phyloP scores from a whole-genome alignment of 768 basidiomycete species.

The Porphyrellus cyaneotinctus region DNA sequence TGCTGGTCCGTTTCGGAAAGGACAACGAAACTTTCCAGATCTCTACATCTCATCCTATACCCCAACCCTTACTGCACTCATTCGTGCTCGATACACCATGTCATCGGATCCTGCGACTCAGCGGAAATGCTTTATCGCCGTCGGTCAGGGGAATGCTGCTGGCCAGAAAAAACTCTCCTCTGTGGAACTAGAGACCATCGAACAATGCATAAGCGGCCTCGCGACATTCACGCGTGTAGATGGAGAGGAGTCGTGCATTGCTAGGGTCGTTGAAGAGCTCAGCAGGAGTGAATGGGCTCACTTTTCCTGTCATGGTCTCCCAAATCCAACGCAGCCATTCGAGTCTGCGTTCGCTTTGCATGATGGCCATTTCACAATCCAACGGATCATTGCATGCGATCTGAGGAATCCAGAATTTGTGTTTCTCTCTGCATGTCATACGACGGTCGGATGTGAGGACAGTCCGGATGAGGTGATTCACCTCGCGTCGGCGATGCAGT shows the following conservation, averaged over 20 bases:
- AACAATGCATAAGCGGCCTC: neutral
- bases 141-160: neutral
- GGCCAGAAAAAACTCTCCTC: neutral
- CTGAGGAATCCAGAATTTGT: neutral
- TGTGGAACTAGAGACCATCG: too few relatives aligned
- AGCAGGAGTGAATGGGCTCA: neutral
- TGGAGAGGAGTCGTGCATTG: neutral
- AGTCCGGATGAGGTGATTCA: neutral
- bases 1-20: neutral
- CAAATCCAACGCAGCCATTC: neutral
- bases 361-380: neutral
- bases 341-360: neutral
- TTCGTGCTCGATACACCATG: neutral
- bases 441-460: neutral
- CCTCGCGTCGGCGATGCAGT: neutral
- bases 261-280: neutral
- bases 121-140: neutral
- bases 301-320: neutral
- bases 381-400: neutral
- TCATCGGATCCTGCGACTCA: neutral
- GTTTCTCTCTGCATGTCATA: neutral
- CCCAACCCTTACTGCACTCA: neutral
- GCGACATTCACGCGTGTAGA: neutral
- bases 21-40: neutral
- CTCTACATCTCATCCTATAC: neutral